phyloP scores from a whole-genome alignment of 2,329 filamentous ascomycete genomes.

The Cercospora citrullina region DNA sequence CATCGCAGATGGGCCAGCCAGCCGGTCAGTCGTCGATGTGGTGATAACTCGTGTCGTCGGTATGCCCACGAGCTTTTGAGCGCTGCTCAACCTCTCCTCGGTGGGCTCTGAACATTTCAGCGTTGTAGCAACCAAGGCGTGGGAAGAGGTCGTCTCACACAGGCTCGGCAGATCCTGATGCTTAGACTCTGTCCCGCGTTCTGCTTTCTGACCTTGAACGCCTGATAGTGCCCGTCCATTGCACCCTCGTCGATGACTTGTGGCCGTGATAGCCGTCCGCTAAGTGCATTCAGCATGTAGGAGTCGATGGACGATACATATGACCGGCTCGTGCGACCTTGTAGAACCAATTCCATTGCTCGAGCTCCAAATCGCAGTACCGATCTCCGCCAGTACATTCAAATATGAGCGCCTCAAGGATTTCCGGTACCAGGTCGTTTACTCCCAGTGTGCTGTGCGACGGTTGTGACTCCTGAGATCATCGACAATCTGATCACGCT shows the following conservation, averaged over 20 bases:
- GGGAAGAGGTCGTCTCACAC: neutral
- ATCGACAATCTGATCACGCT: neutral
- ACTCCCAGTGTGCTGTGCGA: neutral
- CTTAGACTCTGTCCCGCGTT: neutral
- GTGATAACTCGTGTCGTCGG: neutral
- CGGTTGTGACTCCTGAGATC: neutral
- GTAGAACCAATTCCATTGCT: neutral
- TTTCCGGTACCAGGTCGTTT: neutral
- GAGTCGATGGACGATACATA: neutral
- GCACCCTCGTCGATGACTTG: neutral
- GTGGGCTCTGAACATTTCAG: neutral
- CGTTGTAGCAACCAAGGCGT: neutral
- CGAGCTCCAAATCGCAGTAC: neutral
- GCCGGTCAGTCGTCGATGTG: neutral
- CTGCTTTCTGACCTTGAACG: neutral
- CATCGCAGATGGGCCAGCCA: neutral
- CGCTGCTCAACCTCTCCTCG: neutral
- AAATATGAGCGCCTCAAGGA: neutral
- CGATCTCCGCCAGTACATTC: neutral
- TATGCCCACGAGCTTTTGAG: too few species aligned
- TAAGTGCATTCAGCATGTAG: neutral
- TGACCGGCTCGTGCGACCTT: too few species aligned
- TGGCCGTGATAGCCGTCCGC: neutral
- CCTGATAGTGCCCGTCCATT: neutral
- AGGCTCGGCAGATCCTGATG: neutral